Evolutionary conservation across 2,329 filamentous ascomycete genomes (phyloP), one percentile per base, ranked within the genome.

Genomic region (Dactylellina cionopaga): DNA sequence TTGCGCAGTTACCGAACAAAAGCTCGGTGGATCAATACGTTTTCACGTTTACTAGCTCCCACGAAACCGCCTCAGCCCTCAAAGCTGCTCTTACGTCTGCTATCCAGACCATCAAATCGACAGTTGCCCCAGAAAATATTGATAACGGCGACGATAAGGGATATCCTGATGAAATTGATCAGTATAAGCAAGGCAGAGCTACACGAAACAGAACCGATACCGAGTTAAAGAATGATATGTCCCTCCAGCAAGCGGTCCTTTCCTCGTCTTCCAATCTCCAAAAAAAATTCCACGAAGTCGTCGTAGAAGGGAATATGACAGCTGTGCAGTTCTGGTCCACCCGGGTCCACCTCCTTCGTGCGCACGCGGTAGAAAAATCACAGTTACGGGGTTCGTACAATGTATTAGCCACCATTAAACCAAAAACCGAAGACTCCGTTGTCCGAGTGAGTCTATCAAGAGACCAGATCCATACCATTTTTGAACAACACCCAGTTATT

Each of bases 251-350:
- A 80, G 94, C 92, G 0, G 85, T 99, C 4, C 88, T 98, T 80
- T 92, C 91, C 77, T 89, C 91, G 64, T 91, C 96, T 78, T 83
- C 86, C 15, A 84, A 84, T 9, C 84, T 99, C 39, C 87, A 90
- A 76, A 88, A 91, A 79, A 95, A 93, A 43, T 97, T 97, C 79
- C 89, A 92, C 82, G 92, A 96, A 78, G 90, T 92, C 0, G 89
- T 90, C 1, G 89, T 98, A 73, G 89, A 90, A 0, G 88, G 90
- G 25, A 86, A 87, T 1, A 89, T 92, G 44, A 96, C 98, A 80
- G 92, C 94, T 76, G 84, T 88, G 0, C 94, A 97, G 79, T 99
- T 99, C 82, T 99, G 95, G 95, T 92, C 92, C 0, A 92, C 92
- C 1, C 86, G 96, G 46, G 86, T 93, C 47, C 92, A 92, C 79